Evolutionary conservation across 140 eudicot species (phyloP), one percentile per base, ranked within the genome.

Genomic region (Senecio squalidus): DNA sequence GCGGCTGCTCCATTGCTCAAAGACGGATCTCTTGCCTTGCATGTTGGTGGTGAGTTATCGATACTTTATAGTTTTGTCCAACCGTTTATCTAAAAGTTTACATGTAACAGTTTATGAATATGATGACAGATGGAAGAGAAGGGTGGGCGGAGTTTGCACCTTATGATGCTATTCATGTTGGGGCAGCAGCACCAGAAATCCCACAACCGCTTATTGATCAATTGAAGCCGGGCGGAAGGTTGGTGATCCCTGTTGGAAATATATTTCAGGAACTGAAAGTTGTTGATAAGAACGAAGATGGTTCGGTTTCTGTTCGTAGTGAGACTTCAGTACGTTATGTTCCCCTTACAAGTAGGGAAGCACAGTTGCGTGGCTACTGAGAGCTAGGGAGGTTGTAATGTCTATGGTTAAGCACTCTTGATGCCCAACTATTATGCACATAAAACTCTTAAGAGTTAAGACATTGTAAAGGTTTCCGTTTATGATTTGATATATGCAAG

Each of bases 141-240:
- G 98, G 98, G 29, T 91, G 94, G 94, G 78, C 83, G 0, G 98
- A 86, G 63, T 67, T 43, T 70, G 98, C 96, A 28, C 96, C 98
- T 9, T 91, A 91, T 58, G 96, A 91, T 48, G 96, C 96, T 18
- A 91, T 91, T 68, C 98, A 91, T 66, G 98, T 91, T 9, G 98
- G 98, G 58, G 98, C 98, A 39, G 98, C 98, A 6, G 91, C 98
- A 25, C 80, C 88, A 1, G 89, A 83, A 61, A 86, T 91, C 17
- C 98, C 98, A 17, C 78, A 76, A 15, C 81, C 91, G 4, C 82
- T 91, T 18, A 55, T 91, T 8, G 96, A 91, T 47, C 98, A 91
- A 60, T 62, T 91, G 77, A 86, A 91, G 73, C 98, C 96, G 0
- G 98, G 98, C 43, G 98, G 98, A 9, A 83, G 98, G 74, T 31